phyloP scores from a whole-genome alignment of 2,329 filamentous ascomycete genomes.

The Penicillium italicum region DNA sequence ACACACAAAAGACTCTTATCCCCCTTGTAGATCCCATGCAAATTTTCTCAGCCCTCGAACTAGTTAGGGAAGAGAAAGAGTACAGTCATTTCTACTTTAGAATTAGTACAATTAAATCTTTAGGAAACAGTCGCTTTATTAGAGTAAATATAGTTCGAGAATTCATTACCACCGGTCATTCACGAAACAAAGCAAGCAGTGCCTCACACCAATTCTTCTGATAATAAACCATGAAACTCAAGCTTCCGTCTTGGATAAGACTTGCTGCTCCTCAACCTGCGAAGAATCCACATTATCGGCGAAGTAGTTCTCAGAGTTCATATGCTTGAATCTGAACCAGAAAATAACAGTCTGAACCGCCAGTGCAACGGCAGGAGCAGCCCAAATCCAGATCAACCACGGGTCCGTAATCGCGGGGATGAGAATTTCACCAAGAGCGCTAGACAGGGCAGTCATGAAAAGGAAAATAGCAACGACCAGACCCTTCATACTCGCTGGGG shows the following conservation, averaged over 20 bases:
- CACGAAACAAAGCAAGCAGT: neutral
- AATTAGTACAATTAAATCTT: too few species aligned
- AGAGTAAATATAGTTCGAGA: neutral
- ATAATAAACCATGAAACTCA: neutral
- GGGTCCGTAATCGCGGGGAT: slow-evolving; percentile 47
- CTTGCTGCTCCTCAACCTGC: neutral
- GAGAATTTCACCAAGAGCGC: slow-evolving; percentile 43
- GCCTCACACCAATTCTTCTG: neutral
- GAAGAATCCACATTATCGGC: neutral
- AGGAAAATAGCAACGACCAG: slow-evolving; percentile 45
- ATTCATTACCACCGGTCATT: neutral
- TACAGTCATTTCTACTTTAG: too few species aligned
- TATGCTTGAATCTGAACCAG: slow-evolving; percentile 43
- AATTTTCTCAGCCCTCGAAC: too few species aligned
- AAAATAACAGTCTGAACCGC: slow-evolving; percentile 49
- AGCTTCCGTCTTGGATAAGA: neutral
- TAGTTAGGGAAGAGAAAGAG: too few species aligned
- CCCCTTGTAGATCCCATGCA: too few species aligned
- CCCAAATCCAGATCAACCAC: slow-evolving; percentile 49
- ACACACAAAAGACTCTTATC: too few species aligned
- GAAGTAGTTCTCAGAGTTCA: neutral
- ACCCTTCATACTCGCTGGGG: slow-evolving; percentile 43
- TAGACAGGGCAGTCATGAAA: slow-evolving; percentile 40
- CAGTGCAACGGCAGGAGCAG: slow-evolving; percentile 49
- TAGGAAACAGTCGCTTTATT: too few species aligned